Base-by-base conservation (phyloP, 2,329 filamentous ascomycete species). In the Thelonectria discophora region DNA sequence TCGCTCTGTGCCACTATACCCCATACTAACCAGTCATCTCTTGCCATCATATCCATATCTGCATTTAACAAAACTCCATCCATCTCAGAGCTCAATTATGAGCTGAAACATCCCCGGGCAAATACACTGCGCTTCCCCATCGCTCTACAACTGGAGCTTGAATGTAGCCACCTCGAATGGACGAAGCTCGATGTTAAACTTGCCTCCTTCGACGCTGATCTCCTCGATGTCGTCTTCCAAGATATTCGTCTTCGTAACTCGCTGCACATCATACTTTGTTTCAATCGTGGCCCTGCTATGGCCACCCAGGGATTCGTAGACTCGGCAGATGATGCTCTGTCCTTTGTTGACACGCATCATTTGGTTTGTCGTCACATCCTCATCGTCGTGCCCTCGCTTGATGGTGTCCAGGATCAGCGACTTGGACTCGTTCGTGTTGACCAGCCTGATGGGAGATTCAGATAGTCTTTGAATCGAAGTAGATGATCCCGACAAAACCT, bases 321-420 rank as follows among this genome's bases (percentile, higher is more conserved):
- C 83, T 1, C 95, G 85, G 60, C 97, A 68, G 62, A 99, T 89
- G 48, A 98, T 84, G 74, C 91, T 96, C 75, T 86, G 86, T 0
- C 92, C 93, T 69, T 87, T 85, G 59, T 91, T 87, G 66, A 81
- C 81, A 3, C 86, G 84, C 32, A 94, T 78, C 37, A 86, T 85
- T 20, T 86, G 85, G 3, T 82, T 84, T 15, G 83, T 77, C 46
- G 84, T 87, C 45, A 93, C 85, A 68, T 93, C 91, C 71, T 90
- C 88, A 67, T 94, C 91, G 70, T 94, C 91, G 74, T 94, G 91
- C n/a, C 92, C 95, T 59, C 95, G 90, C 84, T 99, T 99, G 76
- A 99, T 85, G 1, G 89, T 90, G 74, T 99, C 95, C 1, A 99
- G 81, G 3, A 99, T 82, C 18, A 99, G 80, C 3, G 90, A 89